phyloP scores from a whole-genome alignment of 495 filamentous ascomycete genomes.

The Aspergillus taichungensis region DNA sequence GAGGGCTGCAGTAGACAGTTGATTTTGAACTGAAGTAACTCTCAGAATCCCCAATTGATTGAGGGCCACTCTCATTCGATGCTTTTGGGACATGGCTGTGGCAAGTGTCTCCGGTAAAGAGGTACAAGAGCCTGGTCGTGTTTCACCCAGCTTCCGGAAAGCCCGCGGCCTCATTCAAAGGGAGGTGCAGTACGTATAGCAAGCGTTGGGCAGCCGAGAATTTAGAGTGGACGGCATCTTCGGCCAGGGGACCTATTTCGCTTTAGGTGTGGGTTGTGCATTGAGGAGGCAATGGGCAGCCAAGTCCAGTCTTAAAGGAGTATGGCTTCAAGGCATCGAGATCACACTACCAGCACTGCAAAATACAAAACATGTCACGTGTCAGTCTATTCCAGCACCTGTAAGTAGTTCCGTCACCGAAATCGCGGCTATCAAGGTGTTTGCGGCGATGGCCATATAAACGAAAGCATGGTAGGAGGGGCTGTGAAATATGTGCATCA shows the following conservation, averaged over 20 bases:
- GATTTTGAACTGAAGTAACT: constrained; percentile 45
- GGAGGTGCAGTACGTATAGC: constrained; percentile 63
- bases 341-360: too few species aligned
- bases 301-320: constrained; percentile 16
- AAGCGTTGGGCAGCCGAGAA: constrained; percentile 66
- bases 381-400: too few species aligned
- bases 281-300: constrained; percentile 59
- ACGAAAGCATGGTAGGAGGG: too few species aligned
- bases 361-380: too few species aligned
- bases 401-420: too few species aligned
- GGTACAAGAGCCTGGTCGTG: constrained; percentile 68
- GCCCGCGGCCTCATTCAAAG: constrained; percentile 44
- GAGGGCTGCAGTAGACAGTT: constrained; percentile 73
- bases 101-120: constrained; percentile 61
- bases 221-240: constrained; percentile 53
- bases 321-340: too few species aligned
- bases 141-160: constrained; percentile 56
- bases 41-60: constrained; percentile 53
- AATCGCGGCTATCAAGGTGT: too few species aligned
- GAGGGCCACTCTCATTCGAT: constrained; percentile 62
- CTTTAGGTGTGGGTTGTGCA: constrained; percentile 74
- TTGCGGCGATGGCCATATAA: too few species aligned
- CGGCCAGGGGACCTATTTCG: constrained; percentile 75
- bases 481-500: too few species aligned
- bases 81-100: constrained; percentile 65